Evolutionary conservation across 176 grass and related monocot species (phyloP).

Genomic region (Urochloa ruziziensis): DNA sequence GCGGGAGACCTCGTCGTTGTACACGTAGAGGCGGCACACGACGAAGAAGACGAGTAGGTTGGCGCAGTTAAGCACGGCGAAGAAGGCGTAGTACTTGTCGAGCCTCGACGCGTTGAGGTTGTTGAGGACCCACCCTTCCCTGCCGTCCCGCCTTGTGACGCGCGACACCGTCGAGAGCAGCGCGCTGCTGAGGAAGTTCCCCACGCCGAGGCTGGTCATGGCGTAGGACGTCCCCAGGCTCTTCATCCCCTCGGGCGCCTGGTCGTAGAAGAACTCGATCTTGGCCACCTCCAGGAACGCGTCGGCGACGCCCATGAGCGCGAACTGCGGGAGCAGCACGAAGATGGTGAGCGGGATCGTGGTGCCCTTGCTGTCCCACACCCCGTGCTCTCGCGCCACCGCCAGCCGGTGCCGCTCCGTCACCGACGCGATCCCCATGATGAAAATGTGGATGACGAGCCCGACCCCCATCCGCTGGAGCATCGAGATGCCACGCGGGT

Average conservation of each 20-base stretch:
- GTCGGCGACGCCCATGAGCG: conserved; percentile 82
- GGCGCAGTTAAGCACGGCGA: conserved; percentile 58
- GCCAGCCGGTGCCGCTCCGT: conserved; percentile 60
- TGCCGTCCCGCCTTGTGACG: conserved; percentile 47
- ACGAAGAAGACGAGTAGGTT: conserved; percentile 70
- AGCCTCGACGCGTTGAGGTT: conserved; percentile 87
- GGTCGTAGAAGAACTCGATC: conserved; percentile 96
- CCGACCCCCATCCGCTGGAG: conserved; percentile 84
- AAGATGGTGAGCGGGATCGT: conserved; percentile 72
- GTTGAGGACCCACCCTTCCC: conserved; percentile 69
- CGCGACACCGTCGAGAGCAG: conserved; percentile 60
- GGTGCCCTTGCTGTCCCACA: conserved; percentile 51
- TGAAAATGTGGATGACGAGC: conserved; percentile 70
- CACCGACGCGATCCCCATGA: conserved; percentile 72
- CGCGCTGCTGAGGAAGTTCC: conserved; percentile 85
- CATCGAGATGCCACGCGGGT: conserved; percentile 81
- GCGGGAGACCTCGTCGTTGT: conserved; percentile 31
- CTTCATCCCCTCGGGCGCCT: conserved; percentile 93
- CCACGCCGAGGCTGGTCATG: conserved; percentile 81
- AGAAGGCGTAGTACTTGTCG: conserved; percentile 88
- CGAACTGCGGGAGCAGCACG: conserved; percentile 82
- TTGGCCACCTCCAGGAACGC: conserved; percentile 87
- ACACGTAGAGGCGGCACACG: conserved; percentile 73
- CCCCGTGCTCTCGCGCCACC: conserved; percentile 51
- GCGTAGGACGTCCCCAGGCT: conserved; percentile 81